A percentile compares a stretch with the other conserved stretches of the same genome.
Evolutionary conservation across 305 asterid genomes (phyloP).

Genomic region (Stenogyne calaminthoides): DNA sequence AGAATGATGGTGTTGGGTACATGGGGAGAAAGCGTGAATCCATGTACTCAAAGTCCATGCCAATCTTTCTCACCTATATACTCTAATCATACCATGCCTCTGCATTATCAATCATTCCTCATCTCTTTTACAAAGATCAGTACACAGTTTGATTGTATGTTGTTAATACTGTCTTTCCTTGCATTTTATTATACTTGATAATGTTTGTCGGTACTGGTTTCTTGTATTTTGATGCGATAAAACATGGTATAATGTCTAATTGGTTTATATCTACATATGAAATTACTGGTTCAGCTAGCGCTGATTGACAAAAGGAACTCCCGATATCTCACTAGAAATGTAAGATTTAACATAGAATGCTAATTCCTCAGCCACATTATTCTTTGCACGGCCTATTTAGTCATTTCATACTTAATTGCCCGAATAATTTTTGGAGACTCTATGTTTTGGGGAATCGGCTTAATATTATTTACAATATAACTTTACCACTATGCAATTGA

Average conservation of each 20-base stretch:
- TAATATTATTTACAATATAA: background rate
- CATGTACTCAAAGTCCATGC: conserved; percentile 15
- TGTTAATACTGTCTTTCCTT: background rate
- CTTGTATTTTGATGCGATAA: background rate
- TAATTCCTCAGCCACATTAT: no score
- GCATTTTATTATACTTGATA: background rate
- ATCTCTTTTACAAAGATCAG: background rate
- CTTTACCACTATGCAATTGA: background rate
- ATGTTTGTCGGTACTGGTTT: background rate
- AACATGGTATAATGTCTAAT: background rate
- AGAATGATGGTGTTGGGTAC: conserved; percentile 39
- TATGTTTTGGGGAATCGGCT: no score
- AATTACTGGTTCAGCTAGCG: no score
- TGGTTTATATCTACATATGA: background rate
- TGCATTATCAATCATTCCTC: background rate
- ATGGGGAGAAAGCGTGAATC: conserved; percentile 41
- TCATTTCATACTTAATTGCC: no score
- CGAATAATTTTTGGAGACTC: no score
- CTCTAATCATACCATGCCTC: conserved; percentile 1
- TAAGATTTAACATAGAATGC: no score
- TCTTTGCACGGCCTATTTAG: no score
- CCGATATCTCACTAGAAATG: no score
- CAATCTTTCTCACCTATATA: background rate
- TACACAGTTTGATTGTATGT: background rate
- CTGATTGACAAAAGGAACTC: no score